phyloP scores from a whole-genome alignment of 805 yeast species.

The Sungouiella thailandica region DNA sequence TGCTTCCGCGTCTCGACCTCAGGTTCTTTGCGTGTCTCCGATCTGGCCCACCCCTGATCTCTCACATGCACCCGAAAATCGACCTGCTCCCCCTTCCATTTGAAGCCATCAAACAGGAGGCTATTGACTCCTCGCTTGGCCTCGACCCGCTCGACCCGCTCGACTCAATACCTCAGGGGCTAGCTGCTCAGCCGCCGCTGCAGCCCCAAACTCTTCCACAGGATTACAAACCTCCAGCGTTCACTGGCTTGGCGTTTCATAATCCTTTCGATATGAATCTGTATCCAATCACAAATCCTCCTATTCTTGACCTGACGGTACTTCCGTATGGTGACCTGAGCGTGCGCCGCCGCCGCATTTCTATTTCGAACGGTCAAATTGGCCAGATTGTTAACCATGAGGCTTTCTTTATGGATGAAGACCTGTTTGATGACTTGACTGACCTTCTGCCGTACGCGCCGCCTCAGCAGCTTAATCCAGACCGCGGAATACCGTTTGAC shows the following conservation, averaged over 20 bases:
- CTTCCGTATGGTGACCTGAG: constrained; percentile 28
- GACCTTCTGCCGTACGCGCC: constrained; percentile 2
- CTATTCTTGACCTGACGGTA: constrained; percentile 41
- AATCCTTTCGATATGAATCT: constrained; percentile 36
- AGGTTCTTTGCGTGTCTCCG: no score
- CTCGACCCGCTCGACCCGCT: neutral
- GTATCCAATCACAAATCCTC: constrained; percentile 45
- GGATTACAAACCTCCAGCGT: no score
- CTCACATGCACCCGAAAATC: no score
- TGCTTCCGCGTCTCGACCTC: no score
- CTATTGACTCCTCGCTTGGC: neutral
- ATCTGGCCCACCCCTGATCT: no score
- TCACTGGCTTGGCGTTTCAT: constrained; percentile 18
- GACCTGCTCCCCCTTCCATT: no score
- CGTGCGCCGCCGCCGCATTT: constrained; percentile 59
- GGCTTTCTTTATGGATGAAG: constrained; percentile 29
- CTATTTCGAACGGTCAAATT: constrained; percentile 81
- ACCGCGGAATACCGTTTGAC: neutral
- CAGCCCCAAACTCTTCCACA: no score
- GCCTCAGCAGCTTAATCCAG: constrained; percentile 1
- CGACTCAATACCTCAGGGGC: neutral
- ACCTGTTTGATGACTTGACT: constrained; percentile 17
- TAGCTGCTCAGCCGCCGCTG: neutral
- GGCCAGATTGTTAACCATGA: constrained; percentile 60
- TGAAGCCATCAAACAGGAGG: constrained; percentile 1